These are phyloP conservation scores for Mortierella sp. DNA, from an alignment of 371 early-diverging fungal species.

Conservation along the genomic window DNA sequence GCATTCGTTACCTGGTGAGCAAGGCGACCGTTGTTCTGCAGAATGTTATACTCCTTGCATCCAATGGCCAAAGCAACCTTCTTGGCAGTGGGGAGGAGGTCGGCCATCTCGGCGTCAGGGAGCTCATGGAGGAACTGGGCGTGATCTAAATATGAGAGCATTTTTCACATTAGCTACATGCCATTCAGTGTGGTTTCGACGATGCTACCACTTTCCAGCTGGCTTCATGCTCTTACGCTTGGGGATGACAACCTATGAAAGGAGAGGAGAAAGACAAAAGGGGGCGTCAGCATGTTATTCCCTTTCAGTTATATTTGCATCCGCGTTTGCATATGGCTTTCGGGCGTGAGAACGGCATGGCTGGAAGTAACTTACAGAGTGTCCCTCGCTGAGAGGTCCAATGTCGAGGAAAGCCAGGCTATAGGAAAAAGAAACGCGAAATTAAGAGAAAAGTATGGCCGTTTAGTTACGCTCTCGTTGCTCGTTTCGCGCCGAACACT, in stretches of 20 bases:
- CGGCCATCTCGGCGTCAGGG: conserved; percentile 87
- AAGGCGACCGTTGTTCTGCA: conserved; percentile 91
- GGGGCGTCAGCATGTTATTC: not conserved
- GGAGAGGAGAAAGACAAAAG: not conserved
- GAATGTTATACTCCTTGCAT: conserved; percentile 87
- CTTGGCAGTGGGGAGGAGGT: conserved; percentile 89
- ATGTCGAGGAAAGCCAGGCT: conserved; percentile 79
- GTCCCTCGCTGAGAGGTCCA: conserved; percentile 84
- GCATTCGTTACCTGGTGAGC: conserved; percentile 73
- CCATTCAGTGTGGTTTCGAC: not conserved
- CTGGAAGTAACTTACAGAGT: conserved; percentile 68
- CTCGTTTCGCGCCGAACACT: not conserved
- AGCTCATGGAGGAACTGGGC: conserved; percentile 91
- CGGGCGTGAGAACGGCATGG: not conserved
- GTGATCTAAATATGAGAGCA: conserved; percentile 72
- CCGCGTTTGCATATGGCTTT: not conserved
- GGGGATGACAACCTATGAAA: conserved; percentile 82
- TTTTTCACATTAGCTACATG: not conserved
- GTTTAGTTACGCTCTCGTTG: not conserved
- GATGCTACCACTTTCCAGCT: not conserved
- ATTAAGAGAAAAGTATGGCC: not conserved
- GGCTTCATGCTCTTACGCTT: conserved; percentile 70
- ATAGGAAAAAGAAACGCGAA: not conserved
- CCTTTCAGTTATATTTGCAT: not conserved
- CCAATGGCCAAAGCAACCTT: conserved; percentile 82